A percentile compares a stretch with the other conserved stretches of the same genome.
phyloP scores from a whole-genome alignment of 495 filamentous ascomycete species.

The Penicillium cataractarum region DNA sequence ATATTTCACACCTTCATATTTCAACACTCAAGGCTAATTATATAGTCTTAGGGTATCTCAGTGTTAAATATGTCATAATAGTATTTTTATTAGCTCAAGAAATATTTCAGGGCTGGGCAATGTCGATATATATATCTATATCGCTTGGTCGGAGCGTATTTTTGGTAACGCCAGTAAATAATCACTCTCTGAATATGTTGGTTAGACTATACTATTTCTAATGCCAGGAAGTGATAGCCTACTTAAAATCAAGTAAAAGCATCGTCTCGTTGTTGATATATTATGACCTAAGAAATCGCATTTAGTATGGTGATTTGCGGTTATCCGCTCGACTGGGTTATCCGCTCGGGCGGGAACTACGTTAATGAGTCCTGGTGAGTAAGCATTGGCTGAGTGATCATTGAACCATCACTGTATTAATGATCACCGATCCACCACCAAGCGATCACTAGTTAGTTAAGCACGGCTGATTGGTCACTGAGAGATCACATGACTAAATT shows the following conservation, averaged over 20 bases:
- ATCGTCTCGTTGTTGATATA: conserved; percentile 1
- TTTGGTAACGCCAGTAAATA: conserved; percentile 5
- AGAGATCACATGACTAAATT: neutral
- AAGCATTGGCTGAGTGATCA: too few relatives aligned
- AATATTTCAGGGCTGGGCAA: neutral
- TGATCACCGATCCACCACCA: too few relatives aligned
- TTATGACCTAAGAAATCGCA: conserved; percentile 5
- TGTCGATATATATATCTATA: conserved; percentile 2
- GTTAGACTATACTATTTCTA: neutral
- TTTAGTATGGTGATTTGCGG: too few relatives aligned
- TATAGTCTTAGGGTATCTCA: too few relatives aligned
- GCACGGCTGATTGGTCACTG: neutral
- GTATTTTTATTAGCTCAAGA: neutral
- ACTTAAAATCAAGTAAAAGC: conserved; percentile 1
- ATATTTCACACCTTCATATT: too few relatives aligned
- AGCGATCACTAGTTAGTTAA: too few relatives aligned
- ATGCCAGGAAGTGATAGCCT: neutral
- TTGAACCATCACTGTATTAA: too few relatives aligned
- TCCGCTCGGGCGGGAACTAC: too few relatives aligned
- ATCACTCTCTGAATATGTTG: neutral
- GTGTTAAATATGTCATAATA: too few relatives aligned
- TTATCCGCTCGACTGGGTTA: too few relatives aligned
- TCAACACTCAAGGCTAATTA: too few relatives aligned
- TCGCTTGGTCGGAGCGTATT: conserved; percentile 3
- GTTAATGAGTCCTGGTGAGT: too few relatives aligned